Evolutionary conservation across 2,329 filamentous ascomycete species (phyloP).

Genomic region (Rhynchosporium graminicola): DNA sequence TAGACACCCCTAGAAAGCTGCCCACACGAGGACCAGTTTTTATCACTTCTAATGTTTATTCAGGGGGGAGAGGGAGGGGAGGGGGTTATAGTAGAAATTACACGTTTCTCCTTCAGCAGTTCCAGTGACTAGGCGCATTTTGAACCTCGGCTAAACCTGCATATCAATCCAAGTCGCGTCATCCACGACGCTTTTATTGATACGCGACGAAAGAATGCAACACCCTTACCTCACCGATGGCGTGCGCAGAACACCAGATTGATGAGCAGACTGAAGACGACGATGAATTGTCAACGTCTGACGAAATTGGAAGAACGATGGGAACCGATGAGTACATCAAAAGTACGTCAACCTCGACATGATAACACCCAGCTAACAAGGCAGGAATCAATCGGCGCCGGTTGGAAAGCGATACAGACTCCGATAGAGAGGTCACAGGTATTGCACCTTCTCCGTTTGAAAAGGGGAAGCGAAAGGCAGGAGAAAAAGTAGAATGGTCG

Average conservation of each 20-base stretch:
- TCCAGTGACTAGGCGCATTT: slow-evolving; percentile 2
- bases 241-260: background rate
- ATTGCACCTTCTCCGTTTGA: slow-evolving; percentile 7
- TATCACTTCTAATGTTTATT: too few relatives aligned
- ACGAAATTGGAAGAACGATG: slow-evolving; percentile 5
- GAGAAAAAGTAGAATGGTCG: slow-evolving; percentile 51
- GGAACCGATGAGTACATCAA: slow-evolving; percentile 36
- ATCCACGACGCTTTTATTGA: background rate
- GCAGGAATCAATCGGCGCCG: slow-evolving; percentile 30
- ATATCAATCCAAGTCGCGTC: background rate
- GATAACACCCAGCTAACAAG: slow-evolving; percentile 19
- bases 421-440: slow-evolving; percentile 23
- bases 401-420: slow-evolving; percentile 29
- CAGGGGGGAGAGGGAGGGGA: too few relatives aligned
- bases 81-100: too few relatives aligned
- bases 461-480: slow-evolving; percentile 34
- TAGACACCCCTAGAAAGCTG: too few relatives aligned
- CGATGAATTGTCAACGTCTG: background rate
- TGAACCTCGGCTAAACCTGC: background rate
- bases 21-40: too few relatives aligned
- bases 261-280: slow-evolving; percentile 8
- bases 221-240: background rate
- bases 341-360: slow-evolving; percentile 23
- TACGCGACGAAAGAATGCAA: background rate
- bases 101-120: too few relatives aligned